Conservation (phyloP, 2,329 filamentous ascomycete species). For the Monosporascus sp. region DNA sequence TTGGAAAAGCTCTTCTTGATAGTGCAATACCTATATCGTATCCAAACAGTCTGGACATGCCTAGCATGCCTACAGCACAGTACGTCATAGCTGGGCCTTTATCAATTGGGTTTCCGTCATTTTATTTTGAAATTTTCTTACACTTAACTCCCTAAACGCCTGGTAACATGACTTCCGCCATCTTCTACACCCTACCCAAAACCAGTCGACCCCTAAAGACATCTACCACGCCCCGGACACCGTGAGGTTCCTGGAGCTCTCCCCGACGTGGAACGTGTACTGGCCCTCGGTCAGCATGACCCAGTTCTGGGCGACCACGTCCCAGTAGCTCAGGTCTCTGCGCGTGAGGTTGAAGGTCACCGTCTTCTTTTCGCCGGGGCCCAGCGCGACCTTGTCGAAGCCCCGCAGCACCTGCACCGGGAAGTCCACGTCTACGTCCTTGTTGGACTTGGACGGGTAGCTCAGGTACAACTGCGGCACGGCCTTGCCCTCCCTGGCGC, state of each 20-base stretch:
- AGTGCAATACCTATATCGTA: no score
- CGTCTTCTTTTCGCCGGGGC: slow-evolving; percentile 44
- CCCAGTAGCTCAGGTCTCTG: slow-evolving; percentile 71
- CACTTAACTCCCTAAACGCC: no score
- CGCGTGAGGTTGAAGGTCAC: slow-evolving; percentile 58
- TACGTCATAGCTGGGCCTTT: no score
- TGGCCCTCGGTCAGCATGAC: slow-evolving; percentile 46
- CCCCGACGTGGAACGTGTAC: slow-evolving; percentile 36
- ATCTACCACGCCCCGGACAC: slow-evolving; percentile 17
- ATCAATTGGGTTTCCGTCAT: no score
- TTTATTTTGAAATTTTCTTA: no score
- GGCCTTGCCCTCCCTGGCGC: slow-evolving; percentile 34
- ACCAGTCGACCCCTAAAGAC: neutral
- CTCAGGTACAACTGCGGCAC: slow-evolving; percentile 44
- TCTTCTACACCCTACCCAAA: no score
- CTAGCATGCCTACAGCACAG: no score
- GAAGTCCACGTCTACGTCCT: slow-evolving; percentile 46
- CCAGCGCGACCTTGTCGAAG: slow-evolving; percentile 63
- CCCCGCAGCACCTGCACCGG: slow-evolving; percentile 64
- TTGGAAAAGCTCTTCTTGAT: no score
- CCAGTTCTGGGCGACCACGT: slow-evolving; percentile 64
- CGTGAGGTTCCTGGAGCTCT: slow-evolving; percentile 25
- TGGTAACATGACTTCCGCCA: no score
- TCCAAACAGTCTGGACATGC: no score
- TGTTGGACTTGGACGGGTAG: slow-evolving; percentile 29